Evolutionary conservation across 1,139 yeast species (phyloP), one percentile per base, ranked within the genome.

Genomic region (Suhomyces yuchorum): DNA sequence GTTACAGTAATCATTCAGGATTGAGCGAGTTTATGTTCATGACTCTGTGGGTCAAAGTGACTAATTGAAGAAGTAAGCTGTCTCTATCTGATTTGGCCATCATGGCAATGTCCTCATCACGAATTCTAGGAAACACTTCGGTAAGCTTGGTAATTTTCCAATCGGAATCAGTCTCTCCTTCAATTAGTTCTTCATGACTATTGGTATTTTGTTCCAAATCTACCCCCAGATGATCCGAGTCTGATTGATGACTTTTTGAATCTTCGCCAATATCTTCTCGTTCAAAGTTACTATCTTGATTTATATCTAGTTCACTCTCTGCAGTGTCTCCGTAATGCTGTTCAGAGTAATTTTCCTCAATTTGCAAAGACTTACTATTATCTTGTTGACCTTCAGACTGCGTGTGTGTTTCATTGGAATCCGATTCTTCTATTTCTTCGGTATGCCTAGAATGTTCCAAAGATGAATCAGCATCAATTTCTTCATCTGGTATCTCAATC

Each of bases 101-200:
- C 3, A 36, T 19, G 8, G 54, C 49, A 12, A 70, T 47, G 4
- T 61, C 66, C 1, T 56, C 51, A 34, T 56, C 55, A 12, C 55
- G 42, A 12, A 54, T 40, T 11, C 35, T 12, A 15, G 43, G 47
- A 30, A 44, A 35, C 12, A 17, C 37, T 12, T 34, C 5, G 6
- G 44, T 40, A 8, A 44, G 37, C 9, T 44, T 12, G 12, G 23
- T n/a, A 2, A 44, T 23, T 8, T 19, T 36, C 43, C 36, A 39
- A 3, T 35, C 24, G n/a, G 30, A 26, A 4, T 12, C 30, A 11
- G 14, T 11, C n/a, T 26, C 30, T 4, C 6, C 14, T 26, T 12
- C 9, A 23, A 8, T 8, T 4, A 8, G 11, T 8, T 7, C 26
- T 4, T 23, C 26, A 23, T 4, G 3, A 4, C 8, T 12, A 23